These are phyloP conservation scores for Cantharellus anzutake DNA, from an alignment of 768 basidiomycete species.

Conservation along the genomic window DNA sequence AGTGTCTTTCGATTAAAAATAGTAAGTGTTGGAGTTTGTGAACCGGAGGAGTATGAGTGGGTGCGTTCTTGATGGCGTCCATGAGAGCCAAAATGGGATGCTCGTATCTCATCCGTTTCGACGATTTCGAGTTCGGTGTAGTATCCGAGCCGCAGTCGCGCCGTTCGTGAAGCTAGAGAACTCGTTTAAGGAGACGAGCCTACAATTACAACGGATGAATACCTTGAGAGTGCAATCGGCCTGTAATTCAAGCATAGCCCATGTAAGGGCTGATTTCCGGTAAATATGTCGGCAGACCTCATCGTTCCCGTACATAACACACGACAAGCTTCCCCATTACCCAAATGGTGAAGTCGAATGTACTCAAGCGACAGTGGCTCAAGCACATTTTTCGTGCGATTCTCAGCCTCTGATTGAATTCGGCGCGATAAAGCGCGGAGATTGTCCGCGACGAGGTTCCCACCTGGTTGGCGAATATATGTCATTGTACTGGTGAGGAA, in stretches of 20 bases:
- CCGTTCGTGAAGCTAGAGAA: background rate
- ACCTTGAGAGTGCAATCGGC: slow-evolving; percentile 63
- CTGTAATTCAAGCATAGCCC: slow-evolving; percentile 63
- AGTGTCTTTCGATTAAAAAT: slow-evolving; percentile 70
- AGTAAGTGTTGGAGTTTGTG: slow-evolving; percentile 48
- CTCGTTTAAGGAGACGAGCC: background rate
- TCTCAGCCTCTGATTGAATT: slow-evolving; percentile 43
- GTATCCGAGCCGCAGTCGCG: slow-evolving; percentile 9
- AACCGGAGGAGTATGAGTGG: background rate
- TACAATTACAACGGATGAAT: slow-evolving; percentile 9
- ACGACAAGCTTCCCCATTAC: slow-evolving; percentile 12
- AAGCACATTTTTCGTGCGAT: slow-evolving; percentile 25
- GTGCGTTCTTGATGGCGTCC: background rate
- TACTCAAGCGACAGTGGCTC: slow-evolving; percentile 45
- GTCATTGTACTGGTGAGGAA: slow-evolving; percentile 29
- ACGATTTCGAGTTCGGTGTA: slow-evolving; percentile 19
- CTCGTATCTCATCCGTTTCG: slow-evolving; percentile 9
- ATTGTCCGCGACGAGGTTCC: slow-evolving; percentile 18
- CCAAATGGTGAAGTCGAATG: slow-evolving; percentile 33
- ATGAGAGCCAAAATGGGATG: slow-evolving; percentile 26
- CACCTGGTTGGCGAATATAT: slow-evolving; percentile 4
- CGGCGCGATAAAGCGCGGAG: slow-evolving; percentile 29
- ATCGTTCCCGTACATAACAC: slow-evolving; percentile 49
- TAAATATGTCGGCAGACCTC: slow-evolving; percentile 55
- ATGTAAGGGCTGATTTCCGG: slow-evolving; percentile 48